phyloP scores from a whole-genome alignment of 2,329 filamentous ascomycete genomes.

The Arthrobotrys conoides region DNA sequence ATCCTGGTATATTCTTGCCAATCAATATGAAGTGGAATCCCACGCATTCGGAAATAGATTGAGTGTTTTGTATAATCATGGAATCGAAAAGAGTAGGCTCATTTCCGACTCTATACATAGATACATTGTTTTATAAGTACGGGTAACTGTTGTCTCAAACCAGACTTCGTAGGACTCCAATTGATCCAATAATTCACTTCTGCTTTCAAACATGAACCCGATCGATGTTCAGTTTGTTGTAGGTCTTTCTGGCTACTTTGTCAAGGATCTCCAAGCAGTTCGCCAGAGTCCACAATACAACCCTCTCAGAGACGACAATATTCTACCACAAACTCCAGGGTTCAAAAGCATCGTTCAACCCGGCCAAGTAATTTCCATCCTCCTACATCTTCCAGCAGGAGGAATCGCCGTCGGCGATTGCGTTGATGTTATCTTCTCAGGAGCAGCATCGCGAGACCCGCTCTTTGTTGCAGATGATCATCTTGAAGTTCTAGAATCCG shows the following conservation, averaged over 20 bases:
- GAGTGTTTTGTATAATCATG: neutral
- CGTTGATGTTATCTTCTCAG: constrained; percentile 63
- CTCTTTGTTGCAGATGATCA: constrained; percentile 61
- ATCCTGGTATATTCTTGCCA: neutral
- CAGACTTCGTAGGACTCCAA: neutral
- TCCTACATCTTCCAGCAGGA: constrained; percentile 58
- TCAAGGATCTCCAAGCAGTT: constrained; percentile 62
- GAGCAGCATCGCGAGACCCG: constrained; percentile 61
- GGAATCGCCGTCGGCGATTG: constrained; percentile 60
- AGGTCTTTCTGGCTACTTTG: constrained; percentile 61
- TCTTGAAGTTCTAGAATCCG: constrained; percentile 48
- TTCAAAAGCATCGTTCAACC: constrained; percentile 61
- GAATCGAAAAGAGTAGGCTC: neutral
- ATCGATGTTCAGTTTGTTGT: constrained; percentile 60
- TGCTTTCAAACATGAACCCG: constrained; percentile 20
- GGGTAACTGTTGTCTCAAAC: too few species aligned
- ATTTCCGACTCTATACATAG: neutral
- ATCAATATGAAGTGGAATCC: neutral
- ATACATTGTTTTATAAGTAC: constrained; percentile 6
- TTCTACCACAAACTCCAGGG: constrained; percentile 54
- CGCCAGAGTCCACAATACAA: constrained; percentile 60
- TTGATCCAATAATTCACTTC: neutral
- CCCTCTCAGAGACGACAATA: constrained; percentile 48
- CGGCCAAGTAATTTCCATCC: constrained; percentile 60
- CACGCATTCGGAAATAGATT: neutral